Evolutionary conservation across 768 basidiomycete species (phyloP).

Genomic region (Aureoboletus auriporus): DNA sequence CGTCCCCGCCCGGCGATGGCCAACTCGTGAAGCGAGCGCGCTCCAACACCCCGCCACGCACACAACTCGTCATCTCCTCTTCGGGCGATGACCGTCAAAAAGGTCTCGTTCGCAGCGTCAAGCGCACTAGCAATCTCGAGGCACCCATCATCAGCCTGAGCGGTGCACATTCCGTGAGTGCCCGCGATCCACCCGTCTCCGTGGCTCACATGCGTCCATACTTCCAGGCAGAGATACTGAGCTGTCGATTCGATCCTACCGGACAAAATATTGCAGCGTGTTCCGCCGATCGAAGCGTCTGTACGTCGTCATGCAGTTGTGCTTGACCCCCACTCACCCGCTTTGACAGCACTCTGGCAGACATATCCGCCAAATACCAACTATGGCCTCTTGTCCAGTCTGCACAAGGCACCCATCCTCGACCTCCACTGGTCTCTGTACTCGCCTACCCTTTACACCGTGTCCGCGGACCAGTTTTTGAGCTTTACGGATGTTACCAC

Average conservation of each 20-base stretch:
- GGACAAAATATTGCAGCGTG: constrained; percentile 93
- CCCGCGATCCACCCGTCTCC: background rate
- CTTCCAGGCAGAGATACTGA: constrained; percentile 75
- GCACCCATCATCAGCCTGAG: constrained; percentile 91
- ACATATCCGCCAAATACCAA: constrained; percentile 92
- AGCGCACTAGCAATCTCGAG: constrained; percentile 88
- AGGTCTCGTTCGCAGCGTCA: constrained; percentile 78
- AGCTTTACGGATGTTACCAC: constrained; percentile 75
- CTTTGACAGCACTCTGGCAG: constrained; percentile 70
- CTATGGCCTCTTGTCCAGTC: constrained; percentile 78
- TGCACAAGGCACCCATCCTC: constrained; percentile 87
- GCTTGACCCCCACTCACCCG: background rate
- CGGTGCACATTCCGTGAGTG: constrained; percentile 79
- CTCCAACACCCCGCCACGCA: constrained; percentile 48
- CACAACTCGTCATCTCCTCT: constrained; percentile 76
- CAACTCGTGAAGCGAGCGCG: constrained; percentile 61
- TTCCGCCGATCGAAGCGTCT: constrained; percentile 86
- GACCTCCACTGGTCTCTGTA: constrained; percentile 89
- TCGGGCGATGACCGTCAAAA: constrained; percentile 69
- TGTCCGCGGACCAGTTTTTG: constrained; percentile 87
- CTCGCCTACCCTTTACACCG: constrained; percentile 71
- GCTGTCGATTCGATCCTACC: constrained; percentile 90
- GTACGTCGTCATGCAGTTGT: constrained; percentile 43
- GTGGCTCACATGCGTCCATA: background rate
- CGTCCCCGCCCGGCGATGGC: constrained; percentile 51